Base-by-base conservation (phyloP, 495 filamentous ascomycete genomes). In the Chaetomium fimeti region DNA sequence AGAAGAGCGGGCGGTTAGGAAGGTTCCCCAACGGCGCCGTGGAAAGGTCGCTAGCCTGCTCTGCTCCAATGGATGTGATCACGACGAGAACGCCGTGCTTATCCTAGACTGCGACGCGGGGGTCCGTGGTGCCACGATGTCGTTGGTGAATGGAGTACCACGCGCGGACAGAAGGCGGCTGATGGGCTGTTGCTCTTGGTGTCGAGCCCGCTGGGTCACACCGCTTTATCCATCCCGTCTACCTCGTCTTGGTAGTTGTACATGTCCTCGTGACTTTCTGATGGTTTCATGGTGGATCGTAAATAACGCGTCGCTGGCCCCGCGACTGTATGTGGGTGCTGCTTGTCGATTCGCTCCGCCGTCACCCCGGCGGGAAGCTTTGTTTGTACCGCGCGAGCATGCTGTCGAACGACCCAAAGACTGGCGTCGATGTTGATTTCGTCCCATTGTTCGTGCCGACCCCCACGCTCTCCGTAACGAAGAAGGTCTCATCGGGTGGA, bases 401-500 rank as follows among this genome's bases (percentile, higher is more conserved):
- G 28, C 12, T 40, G 29, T 66, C 64, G 15, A 66, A 66, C 20
- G 55, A 27, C 52, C 16, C 20, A n/a, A 66, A 61, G 3, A 4
- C 18, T n/a, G 52, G 29, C 5, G 13, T 1, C 40, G 22, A 22
- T 1, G 36, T 6, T 16, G 51, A 13, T 7, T 38, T 61, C 22
- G 29, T 5, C 5, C 52, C 49, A 8, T 32, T 49, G 9, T n/a
- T n/a, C 18, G 5, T 40, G 42, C 57, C 27, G 22, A 38, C 52
- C 42, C 53, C 61, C 28, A 24, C 52, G 51, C 63, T 61, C 18
- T 66, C 68, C 29, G 66, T 66, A 9, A 70, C 68, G 27, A 70
- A 32, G 16, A 72, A 61, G 28, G 53, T 56, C 43, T 70, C 70
- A 3, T 66, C 58, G 7, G 62, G 28, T 20, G 53, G 55, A 7